These are phyloP conservation scores for Helichrysum umbraculigerum DNA, from an alignment of 129 eudicot species.

Conservation along the genomic window DNA sequence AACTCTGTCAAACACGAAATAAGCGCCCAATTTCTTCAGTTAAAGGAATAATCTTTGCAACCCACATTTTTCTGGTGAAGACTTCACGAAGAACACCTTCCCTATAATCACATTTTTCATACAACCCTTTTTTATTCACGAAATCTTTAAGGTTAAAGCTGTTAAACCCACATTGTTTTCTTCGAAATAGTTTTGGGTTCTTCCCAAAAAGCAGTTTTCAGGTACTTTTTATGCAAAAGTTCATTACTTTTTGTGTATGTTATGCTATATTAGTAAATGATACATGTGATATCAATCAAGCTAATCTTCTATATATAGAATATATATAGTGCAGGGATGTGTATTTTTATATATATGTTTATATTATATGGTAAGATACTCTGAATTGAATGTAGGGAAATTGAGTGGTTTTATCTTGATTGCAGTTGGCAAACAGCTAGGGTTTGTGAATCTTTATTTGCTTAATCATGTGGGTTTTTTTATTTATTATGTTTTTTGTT, in stretches of 20 bases:
- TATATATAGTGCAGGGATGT: constrained; percentile 16
- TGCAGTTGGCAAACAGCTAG: neutral
- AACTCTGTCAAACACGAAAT: constrained; percentile 25
- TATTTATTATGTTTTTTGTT: constrained; percentile 15
- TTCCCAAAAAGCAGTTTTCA: constrained; percentile 25
- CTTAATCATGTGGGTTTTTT: neutral
- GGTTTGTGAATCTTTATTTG: constrained; percentile 13
- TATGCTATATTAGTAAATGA: constrained; percentile 9
- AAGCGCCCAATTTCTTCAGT: constrained; percentile 28
- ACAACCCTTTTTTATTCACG: constrained; percentile 27
- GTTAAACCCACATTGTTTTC: constrained; percentile 35
- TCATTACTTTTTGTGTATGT: constrained; percentile 13
- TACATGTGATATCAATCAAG: neutral
- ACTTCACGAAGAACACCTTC: constrained; percentile 29
- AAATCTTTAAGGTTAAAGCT: constrained; percentile 31
- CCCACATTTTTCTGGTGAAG: constrained; percentile 34
- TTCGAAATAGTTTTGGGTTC: constrained; percentile 30
- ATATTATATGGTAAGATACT: constrained; percentile 4
- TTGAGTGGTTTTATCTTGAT: constrained; percentile 7
- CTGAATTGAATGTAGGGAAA: constrained; percentile 19
- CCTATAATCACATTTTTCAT: constrained; percentile 23
- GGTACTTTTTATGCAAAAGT: constrained; percentile 28
- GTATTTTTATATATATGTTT: neutral
- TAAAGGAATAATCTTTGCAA: constrained; percentile 20
- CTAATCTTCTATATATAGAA: neutral